phyloP scores from a whole-genome alignment of 768 basidiomycete genomes.

The Naganishia antarctica region DNA sequence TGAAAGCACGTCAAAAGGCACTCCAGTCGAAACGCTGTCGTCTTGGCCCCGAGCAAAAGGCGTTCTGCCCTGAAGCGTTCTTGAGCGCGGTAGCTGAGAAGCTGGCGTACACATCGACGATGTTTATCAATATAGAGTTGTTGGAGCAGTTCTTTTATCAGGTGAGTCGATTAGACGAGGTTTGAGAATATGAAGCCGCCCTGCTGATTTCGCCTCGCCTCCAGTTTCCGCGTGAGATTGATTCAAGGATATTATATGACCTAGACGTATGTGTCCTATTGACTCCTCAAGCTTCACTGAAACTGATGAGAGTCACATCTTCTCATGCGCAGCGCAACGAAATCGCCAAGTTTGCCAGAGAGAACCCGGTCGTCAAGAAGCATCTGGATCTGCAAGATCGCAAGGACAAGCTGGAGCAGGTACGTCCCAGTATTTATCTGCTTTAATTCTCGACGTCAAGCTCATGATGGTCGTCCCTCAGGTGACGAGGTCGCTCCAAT shows the following conservation, averaged over 20 bases:
- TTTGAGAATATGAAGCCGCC: not conserved
- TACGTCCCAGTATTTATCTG: slow-evolving; percentile 34
- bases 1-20: slow-evolving; percentile 79
- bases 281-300: too few relatives aligned
- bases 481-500: slow-evolving; percentile 95
- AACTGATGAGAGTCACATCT: not conserved
- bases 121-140: slow-evolving; percentile 98
- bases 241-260: slow-evolving; percentile 84
- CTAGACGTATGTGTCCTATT: slow-evolving; percentile 58
- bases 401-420: slow-evolving; percentile 96
- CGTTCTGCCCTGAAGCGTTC: slow-evolving; percentile 94
- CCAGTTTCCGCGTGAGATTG: slow-evolving; percentile 95
- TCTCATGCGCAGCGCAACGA: slow-evolving; percentile 63
- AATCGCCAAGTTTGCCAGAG: slow-evolving; percentile 84
- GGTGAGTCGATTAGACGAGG: slow-evolving; percentile 52
- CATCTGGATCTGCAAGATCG: slow-evolving; percentile 93
- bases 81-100: slow-evolving; percentile 95
- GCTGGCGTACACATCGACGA: slow-evolving; percentile 86
- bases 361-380: slow-evolving; percentile 79
- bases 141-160: slow-evolving; percentile 99
- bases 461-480: slow-evolving; percentile 39
- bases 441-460: not conserved
- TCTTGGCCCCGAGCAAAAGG: slow-evolving; percentile 77
- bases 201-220: slow-evolving; percentile 9
- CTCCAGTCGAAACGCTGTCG: slow-evolving; percentile 85